Evolutionary conservation across 2,329 filamentous ascomycete species (phyloP), one percentile per base, ranked within the genome.

Genomic region (Hymenotorrendiella dingleyae): DNA sequence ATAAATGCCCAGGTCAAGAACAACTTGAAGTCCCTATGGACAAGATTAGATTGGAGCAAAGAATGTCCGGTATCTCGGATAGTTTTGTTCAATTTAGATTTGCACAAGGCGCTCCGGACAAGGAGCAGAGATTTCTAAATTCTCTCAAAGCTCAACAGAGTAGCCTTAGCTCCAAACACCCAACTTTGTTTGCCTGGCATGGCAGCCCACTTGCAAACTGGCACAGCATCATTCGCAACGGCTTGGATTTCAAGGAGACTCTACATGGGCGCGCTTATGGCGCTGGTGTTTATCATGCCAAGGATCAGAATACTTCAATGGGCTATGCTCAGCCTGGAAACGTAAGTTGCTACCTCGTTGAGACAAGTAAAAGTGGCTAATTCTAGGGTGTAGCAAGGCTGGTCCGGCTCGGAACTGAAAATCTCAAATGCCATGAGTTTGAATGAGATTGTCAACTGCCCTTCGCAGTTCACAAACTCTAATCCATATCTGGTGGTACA

Each of bases 201-300:
- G 90, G 89, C 5, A 94, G 86, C 55, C 61, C 67, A 0, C 50
- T 94, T 3, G 52, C 62, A 3, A 95, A 94, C 55, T 95, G 90
- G 90, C 90, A 96, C 62, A 85, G 82, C 54, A 95, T 96, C 54
- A 79, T 95, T 49, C 79, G 89, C 23, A 78, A 84, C 46, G 89
- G 90, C 0, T 68, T 96, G 5, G 78, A 94, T 59, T 95, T 81
- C 64, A 74, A 78, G 4, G 62, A 74, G 1, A 64, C 67, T 0
- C 30, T 60, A 0, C 66, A 91, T 59, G 90, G 89, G 1, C 78
- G 90, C 47, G 69, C 82, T 1, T 87, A 52, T 55, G 90, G 90
- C 0, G 46, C 95, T 57, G 90, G 90, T 0, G 84, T 94, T 2
- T 96, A 96, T 57, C 82, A 94, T 60, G 82, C 85, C 29, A 67